These are phyloP conservation scores for Calonectria henricotiae DNA, from an alignment of 2,329 filamentous ascomycete genomes.

Conservation along the genomic window DNA sequence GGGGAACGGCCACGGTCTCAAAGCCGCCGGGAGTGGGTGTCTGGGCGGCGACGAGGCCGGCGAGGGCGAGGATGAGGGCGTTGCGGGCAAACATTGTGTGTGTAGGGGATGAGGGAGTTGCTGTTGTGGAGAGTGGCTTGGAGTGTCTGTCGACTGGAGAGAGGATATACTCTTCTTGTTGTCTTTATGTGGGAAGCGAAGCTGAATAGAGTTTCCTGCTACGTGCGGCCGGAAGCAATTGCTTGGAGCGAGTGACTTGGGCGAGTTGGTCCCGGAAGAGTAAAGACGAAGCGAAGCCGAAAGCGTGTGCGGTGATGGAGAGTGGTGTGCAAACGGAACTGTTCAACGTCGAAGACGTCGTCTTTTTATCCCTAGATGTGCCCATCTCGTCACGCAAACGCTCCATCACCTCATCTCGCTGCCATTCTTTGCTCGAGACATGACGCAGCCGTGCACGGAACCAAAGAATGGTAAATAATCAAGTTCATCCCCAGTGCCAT, in stretches of 20 bases:
- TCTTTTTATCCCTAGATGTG: conserved; percentile 47
- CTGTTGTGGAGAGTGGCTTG: conserved; percentile 35
- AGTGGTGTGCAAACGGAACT: not conserved
- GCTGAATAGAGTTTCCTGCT: conserved; percentile 30
- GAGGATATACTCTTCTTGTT: conserved; percentile 4
- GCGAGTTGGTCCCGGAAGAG: conserved; percentile 42
- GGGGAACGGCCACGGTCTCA: conserved; percentile 29
- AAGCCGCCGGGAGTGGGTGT: conserved; percentile 34
- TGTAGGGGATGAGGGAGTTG: conserved; percentile 34
- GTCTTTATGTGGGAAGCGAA: conserved; percentile 16
- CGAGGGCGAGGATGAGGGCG: conserved; percentile 50
- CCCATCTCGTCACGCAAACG: not conserved
- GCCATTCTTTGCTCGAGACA: conserved; percentile 32
- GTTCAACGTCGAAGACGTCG: conserved; percentile 15
- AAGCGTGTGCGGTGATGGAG: conserved; percentile 29
- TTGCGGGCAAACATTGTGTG: conserved; percentile 53
- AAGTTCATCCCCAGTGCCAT: not conserved
- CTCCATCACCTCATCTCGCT: not conserved
- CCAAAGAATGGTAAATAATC: conserved; percentile 26
- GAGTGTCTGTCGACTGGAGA: conserved; percentile 2
- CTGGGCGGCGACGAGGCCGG: conserved; percentile 47
- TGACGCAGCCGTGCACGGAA: conserved; percentile 5
- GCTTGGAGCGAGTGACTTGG: conserved; percentile 51
- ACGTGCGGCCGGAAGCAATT: conserved; percentile 31
- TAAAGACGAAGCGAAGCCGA: conserved; percentile 37